Conservation (phyloP, 257 asterid genomes). For the Misopates orontium region DNA sequence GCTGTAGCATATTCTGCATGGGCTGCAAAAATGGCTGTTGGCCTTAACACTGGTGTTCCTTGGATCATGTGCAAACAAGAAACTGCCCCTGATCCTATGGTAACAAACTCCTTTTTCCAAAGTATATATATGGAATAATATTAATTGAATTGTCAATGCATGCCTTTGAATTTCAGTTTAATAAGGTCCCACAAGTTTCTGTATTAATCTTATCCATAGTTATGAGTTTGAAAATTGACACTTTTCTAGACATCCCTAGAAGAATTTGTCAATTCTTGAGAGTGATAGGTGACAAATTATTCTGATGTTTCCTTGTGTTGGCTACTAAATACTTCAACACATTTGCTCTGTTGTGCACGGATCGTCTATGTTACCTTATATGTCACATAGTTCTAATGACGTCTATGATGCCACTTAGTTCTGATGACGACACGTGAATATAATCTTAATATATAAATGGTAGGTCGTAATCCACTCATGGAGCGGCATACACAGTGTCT, state of each 20-base stretch:
- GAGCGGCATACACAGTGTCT: no score
- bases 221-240: not conserved
- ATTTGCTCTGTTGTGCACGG: not conserved
- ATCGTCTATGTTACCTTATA: no score
- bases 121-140: not conserved
- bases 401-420: no score
- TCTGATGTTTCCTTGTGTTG: not conserved
- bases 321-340: not conserved
- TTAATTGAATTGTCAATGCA: not conserved
- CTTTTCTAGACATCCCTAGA: not conserved
- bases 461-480: no score
- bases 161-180: no score
- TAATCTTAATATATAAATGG: no score
- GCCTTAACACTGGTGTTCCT: constrained; percentile 82
- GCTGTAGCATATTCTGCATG: constrained; percentile 88
- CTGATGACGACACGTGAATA: no score
- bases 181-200: no score
- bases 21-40: constrained; percentile 92
- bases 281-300: not conserved
- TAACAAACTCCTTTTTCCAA: constrained; percentile 28
- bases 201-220: no score
- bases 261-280: not conserved
- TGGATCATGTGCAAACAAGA: constrained; percentile 99
- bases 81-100: constrained; percentile 92
- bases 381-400: no score